Evolutionary conservation across 441 rosid species (phyloP), one percentile per base, ranked within the genome.

Genomic region (Erodium moschatum): DNA sequence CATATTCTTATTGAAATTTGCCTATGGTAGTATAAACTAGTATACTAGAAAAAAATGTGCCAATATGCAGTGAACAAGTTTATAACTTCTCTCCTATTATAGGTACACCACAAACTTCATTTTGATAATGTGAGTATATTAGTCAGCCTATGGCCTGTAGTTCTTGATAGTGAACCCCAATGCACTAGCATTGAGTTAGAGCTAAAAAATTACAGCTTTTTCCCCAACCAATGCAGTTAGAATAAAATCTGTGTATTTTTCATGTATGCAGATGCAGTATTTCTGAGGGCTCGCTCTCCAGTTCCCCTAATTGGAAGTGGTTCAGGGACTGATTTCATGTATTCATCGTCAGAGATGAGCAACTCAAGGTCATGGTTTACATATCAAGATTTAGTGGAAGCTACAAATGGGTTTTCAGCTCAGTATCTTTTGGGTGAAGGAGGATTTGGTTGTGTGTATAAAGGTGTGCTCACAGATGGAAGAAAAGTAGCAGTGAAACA

Each of bases 401-500:
- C 93, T 6, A 93, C 96, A 8, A 69, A 88, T 70, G 90, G 85
- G 29, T 93, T 91, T 86, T 81, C 96, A 8, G 73, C 83, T 48
- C 83, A 84, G 58, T 86, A 88, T 80, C 76, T 91, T 69, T 73
- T 93, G 80, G 98, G 98, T 42, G 88, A 89, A 85, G 96, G 98
- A 56, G 93, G 97, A 63, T 89, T 89, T 83, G 97, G 98, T 75
- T 74, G 78, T 71, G 97, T 93, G 7, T 88, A 88, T 73, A 89
- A 86, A 83, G 98, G 98, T 9, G 67, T 61, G 67, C 76, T 94
- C 48, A 89, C 83, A 65, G 91, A 88, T 80, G 97, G 89, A 40
- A 83, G 87, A 77, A 89, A 83, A 63, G 87, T 94, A 35, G 97
- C 96, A 44, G 91, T 94, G 35, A 94, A 91, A 77, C 92, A 91